Percentiles rank a stretch among this genome's conserved stretches.
Conservation (phyloP, 768 basidiomycete species). For the Dioszegia crocea region DNA sequence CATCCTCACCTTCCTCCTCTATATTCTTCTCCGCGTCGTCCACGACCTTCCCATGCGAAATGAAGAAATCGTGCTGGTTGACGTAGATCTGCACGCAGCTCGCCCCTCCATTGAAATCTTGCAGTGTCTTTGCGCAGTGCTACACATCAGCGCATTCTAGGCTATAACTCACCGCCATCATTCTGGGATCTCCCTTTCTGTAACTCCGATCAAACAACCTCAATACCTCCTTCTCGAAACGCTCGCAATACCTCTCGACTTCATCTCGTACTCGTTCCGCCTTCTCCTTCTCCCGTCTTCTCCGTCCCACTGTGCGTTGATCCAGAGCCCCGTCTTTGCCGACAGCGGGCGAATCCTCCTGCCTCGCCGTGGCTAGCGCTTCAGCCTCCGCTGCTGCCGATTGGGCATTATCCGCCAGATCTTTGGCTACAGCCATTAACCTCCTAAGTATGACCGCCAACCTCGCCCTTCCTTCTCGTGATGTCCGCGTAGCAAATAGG, state of each 20-base stretch:
- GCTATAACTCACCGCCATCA: conserved; percentile 78
- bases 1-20: conserved; percentile 25
- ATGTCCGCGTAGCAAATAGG: conserved; percentile 53
- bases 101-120: conserved; percentile 95
- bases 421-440: conserved; percentile 80
- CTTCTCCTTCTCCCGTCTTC: conserved; percentile 67
- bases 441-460: conserved; percentile 82
- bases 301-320: conserved; percentile 42
- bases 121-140: conserved; percentile 94
- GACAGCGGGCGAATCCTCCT: background rate
- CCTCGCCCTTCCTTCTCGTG: conserved; percentile 78
- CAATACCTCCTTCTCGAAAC: conserved; percentile 97
- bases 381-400: conserved; percentile 34
- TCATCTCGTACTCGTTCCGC: conserved; percentile 70
- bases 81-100: conserved; percentile 98
- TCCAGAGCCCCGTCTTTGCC: background rate
- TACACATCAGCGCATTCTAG: conserved; percentile 45
- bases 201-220: conserved; percentile 93
- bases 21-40: conserved; percentile 57
- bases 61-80: conserved; percentile 99
- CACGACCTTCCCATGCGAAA: conserved; percentile 67
- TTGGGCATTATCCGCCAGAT: conserved; percentile 62
- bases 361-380: conserved; percentile 19
- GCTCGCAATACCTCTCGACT: conserved; percentile 96
- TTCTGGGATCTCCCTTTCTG: conserved; percentile 93